A percentile compares a stretch with the other conserved stretches of the same genome.
phyloP scores from a whole-genome alignment of 23 red algal genomes.

The Cyanidioschyzon merolae region DNA sequence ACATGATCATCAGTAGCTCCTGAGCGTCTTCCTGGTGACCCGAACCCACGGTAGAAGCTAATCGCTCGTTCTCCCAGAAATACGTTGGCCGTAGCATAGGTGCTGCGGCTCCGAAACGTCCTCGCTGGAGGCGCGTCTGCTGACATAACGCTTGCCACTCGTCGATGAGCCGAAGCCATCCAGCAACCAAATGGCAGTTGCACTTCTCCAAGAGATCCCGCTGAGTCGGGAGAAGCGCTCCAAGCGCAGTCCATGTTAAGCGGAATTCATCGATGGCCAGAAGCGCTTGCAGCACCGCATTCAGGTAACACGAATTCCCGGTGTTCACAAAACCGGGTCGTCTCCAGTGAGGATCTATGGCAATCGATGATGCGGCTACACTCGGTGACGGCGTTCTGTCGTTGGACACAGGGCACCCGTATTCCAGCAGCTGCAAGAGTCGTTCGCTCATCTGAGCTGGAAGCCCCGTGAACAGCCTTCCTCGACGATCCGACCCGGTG shows the following conservation, averaged over 20 bases:
- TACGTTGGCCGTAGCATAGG: background rate
- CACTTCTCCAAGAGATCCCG: slow-evolving; percentile 7
- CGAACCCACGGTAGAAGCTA: background rate
- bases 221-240: slow-evolving; percentile 2
- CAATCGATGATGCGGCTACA: background rate
- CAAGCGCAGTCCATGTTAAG: slow-evolving; percentile 17
- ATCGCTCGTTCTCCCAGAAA: background rate
- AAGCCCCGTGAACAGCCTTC: no score
- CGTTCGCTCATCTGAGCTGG: no score
- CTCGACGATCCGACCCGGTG: no score
- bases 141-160: background rate
- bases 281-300: slow-evolving; percentile 62
- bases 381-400: background rate
- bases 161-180: background rate
- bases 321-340: slow-evolving; percentile 50
- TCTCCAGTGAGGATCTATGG: background rate
- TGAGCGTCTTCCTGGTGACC: slow-evolving; percentile 84
- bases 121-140: background rate
- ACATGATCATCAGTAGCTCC: slow-evolving; percentile 68
- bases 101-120: background rate
- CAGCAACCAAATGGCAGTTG: background rate
- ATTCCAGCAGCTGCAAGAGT: background rate
- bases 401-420: background rate
- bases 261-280: slow-evolving; percentile 57
- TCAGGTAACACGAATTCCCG: slow-evolving; percentile 78